Percentiles rank a stretch among this genome's conserved stretches.
phyloP scores from a whole-genome alignment of 495 filamentous ascomycete species.

The Talaromyces proteolyticus region DNA sequence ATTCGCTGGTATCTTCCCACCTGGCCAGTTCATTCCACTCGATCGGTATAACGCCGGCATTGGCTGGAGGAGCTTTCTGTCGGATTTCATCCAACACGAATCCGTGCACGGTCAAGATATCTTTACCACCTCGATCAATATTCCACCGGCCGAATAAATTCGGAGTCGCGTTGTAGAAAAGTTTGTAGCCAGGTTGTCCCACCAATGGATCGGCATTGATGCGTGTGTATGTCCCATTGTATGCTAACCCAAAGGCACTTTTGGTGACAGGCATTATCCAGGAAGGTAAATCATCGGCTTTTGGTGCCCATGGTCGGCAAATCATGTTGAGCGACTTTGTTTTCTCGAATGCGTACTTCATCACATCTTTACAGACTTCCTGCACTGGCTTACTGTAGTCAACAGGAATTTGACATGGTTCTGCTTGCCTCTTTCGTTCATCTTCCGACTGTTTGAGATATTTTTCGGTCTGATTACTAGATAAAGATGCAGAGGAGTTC shows the following conservation, averaged over 20 bases:
- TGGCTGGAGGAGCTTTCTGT: not conserved
- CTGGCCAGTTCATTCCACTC: constrained; percentile 3
- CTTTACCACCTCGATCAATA: not conserved
- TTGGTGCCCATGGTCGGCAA: constrained; percentile 5
- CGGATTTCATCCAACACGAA: not conserved
- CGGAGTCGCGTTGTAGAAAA: constrained; percentile 1
- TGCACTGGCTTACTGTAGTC: constrained; percentile 3
- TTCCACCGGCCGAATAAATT: not conserved
- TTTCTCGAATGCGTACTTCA: not conserved
- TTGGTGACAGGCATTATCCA: constrained; percentile 1
- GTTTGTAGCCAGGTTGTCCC: not conserved
- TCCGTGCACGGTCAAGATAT: not conserved
- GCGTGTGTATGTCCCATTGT: constrained; percentile 1
- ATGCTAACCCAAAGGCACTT: constrained; percentile 2
- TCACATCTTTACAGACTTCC: constrained; percentile 5
- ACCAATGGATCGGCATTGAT: constrained; percentile 6
- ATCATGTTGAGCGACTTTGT: constrained; percentile 4
- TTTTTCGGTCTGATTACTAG: not conserved
- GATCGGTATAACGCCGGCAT: not conserved
- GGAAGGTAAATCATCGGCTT: not conserved
- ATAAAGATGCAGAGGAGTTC: not conserved
- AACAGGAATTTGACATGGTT: not conserved
- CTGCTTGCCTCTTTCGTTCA: not conserved
- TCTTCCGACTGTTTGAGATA: not conserved
- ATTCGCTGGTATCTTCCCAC: not conserved